Evolutionary conservation across 768 basidiomycete genomes (phyloP).

Genomic region (Peribolospora kevripleyi): DNA sequence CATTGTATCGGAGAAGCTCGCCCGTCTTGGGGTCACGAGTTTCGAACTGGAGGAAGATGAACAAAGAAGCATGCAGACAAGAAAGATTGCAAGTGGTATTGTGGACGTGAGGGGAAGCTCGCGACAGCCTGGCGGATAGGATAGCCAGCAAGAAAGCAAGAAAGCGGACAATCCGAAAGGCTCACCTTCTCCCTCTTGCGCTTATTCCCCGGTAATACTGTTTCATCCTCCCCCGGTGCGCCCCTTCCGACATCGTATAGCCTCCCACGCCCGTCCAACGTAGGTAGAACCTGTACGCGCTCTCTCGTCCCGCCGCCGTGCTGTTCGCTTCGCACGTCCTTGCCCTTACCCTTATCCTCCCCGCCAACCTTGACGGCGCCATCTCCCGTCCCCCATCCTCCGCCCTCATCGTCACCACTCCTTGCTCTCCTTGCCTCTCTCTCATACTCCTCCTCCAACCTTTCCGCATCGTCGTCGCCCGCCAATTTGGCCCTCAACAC

Average conservation of each 20-base stretch:
- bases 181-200: constrained; percentile 48
- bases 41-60: constrained; percentile 33
- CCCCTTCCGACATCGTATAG: constrained; percentile 62
- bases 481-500: constrained; percentile 77
- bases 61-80: too few relatives aligned
- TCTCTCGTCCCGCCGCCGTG: constrained; percentile 21
- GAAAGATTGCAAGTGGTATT: not conserved
- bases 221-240: constrained; percentile 26
- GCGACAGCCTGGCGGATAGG: too few relatives aligned
- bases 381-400: constrained; percentile 16
- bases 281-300: constrained; percentile 64
- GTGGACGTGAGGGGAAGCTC: too few relatives aligned
- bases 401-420: constrained; percentile 16
- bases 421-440: constrained; percentile 27
- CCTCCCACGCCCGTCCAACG: constrained; percentile 55
- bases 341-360: not conserved
- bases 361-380: constrained; percentile 23
- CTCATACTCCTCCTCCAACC: constrained; percentile 66
- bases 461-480: constrained; percentile 43
- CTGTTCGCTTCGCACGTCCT: constrained; percentile 1
- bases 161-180: constrained; percentile 18
- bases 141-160: not conserved
- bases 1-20: constrained; percentile 64
- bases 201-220: constrained; percentile 34
- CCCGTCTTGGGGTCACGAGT: constrained; percentile 77